Conservation (phyloP, 805 yeast species). For the Zygosaccharomyces pseudorouxii region DNA sequence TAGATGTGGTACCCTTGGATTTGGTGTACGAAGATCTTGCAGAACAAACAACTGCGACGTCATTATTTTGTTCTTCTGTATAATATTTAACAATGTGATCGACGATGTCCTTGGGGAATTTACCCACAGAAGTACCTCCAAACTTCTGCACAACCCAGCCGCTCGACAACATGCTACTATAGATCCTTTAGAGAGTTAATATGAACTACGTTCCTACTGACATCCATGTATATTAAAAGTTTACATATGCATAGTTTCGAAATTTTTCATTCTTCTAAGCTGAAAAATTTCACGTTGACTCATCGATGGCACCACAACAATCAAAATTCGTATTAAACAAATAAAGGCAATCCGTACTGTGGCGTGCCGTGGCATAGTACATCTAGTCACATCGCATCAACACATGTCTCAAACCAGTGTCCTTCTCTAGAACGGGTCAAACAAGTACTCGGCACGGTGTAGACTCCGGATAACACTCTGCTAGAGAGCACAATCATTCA, state of each 20-base stretch:
- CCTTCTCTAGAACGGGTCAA: neutral
- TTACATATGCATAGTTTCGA: neutral
- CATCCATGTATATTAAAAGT: neutral
- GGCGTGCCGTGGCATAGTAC: neutral
- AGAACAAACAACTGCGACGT: slow-evolving; percentile 92
- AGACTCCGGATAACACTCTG: too few species aligned
- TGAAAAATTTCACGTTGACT: slow-evolving; percentile 7
- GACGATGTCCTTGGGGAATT: slow-evolving; percentile 81
- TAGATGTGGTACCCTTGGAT: slow-evolving; percentile 91
- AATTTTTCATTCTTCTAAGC: slow-evolving; percentile 1
- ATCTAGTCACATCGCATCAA: neutral
- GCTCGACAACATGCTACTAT: slow-evolving; percentile 9
- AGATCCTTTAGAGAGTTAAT: slow-evolving; percentile 1
- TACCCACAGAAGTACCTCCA: slow-evolving; percentile 97
- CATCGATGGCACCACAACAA: slow-evolving; percentile 1
- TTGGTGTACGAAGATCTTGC: slow-evolving; percentile 91
- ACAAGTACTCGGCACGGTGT: too few species aligned
- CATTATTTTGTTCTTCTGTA: slow-evolving; percentile 41
- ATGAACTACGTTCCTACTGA: neutral
- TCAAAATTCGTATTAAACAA: neutral
- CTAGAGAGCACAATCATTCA: too few species aligned
- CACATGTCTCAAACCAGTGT: neutral
- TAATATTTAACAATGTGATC: slow-evolving; percentile 75
- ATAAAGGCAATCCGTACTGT: neutral
- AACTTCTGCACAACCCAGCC: slow-evolving; percentile 87